phyloP scores from a whole-genome alignment of 78 protist species.

The Dictyostelium purpureum region DNA sequence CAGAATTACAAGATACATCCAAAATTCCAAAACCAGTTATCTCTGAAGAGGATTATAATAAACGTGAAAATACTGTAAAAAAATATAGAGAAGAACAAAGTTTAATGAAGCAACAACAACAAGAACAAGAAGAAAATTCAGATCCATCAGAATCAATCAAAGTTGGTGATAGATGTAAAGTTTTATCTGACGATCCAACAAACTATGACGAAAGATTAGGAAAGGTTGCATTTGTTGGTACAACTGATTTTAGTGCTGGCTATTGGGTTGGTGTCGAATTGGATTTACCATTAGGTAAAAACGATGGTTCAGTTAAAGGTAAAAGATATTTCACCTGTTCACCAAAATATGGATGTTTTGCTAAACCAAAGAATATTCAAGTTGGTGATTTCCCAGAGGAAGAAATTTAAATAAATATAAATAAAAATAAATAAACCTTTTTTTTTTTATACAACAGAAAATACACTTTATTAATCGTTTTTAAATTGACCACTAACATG shows the following conservation, averaged over 20 bases:
- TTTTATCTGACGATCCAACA: constrained; percentile 3
- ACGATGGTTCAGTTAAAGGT: constrained; percentile 90
- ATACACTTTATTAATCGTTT: neutral
- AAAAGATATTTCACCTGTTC: constrained; percentile 81
- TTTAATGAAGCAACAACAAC: neutral
- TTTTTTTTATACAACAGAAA: neutral
- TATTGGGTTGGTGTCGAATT: constrained; percentile 87
- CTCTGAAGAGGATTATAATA: constrained; percentile 88
- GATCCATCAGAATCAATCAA: constrained; percentile 15
- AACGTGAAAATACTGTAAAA: constrained; percentile 84
- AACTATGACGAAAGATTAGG: constrained; percentile 65
- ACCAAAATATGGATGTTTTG: constrained; percentile 59
- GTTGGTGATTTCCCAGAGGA: constrained; percentile 58
- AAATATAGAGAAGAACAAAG: constrained; percentile 54
- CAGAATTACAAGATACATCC: constrained; percentile 67
- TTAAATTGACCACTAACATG: neutral
- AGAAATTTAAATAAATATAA: constrained; percentile 21
- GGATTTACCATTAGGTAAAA: constrained; percentile 91
- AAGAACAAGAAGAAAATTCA: neutral
- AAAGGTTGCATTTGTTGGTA: constrained; percentile 79
- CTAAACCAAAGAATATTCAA: constrained; percentile 60
- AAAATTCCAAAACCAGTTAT: constrained; percentile 79
- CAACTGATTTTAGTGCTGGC: constrained; percentile 54
- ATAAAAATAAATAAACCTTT: neutral
- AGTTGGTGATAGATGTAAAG: constrained; percentile 23